Conservation (phyloP, 2,329 filamentous ascomycete genomes). For the Fusarium sp. region DNA sequence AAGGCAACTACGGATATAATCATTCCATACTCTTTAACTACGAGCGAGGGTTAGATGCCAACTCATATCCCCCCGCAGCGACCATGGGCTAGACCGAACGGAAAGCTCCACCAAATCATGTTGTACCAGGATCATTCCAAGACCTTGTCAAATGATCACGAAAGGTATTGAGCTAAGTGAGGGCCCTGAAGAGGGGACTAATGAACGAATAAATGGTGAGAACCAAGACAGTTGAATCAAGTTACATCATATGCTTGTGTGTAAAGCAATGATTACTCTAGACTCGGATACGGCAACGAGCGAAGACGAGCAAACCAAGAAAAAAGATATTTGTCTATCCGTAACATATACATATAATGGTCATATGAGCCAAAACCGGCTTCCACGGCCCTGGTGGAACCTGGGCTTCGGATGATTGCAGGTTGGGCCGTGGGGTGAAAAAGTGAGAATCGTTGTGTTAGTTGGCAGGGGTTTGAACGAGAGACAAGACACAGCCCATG, state of each 20-base stretch:
- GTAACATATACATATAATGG: constrained; percentile 2
- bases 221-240: background rate
- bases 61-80: constrained; percentile 36
- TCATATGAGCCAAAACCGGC: constrained; percentile 41
- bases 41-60: constrained; percentile 26
- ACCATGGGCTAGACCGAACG: constrained; percentile 42
- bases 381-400: constrained; percentile 40
- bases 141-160: constrained; percentile 22
- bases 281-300: background rate
- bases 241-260: no score
- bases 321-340: background rate
- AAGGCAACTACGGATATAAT: no score
- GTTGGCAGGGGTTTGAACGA: constrained; percentile 6
- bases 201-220: background rate
- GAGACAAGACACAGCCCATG: background rate
- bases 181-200: background rate
- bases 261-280: background rate
- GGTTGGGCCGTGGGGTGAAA: constrained; percentile 35
- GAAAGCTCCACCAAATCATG: constrained; percentile 40
- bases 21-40: no score
- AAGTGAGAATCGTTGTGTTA: constrained; percentile 27
- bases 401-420: constrained; percentile 40
- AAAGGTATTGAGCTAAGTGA: constrained; percentile 13
- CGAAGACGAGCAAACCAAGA: background rate
- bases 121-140: constrained; percentile 22